These are phyloP conservation scores for Colletotrichum sp. DNA, from an alignment of 2,329 filamentous ascomycete species.

Conservation along the genomic window DNA sequence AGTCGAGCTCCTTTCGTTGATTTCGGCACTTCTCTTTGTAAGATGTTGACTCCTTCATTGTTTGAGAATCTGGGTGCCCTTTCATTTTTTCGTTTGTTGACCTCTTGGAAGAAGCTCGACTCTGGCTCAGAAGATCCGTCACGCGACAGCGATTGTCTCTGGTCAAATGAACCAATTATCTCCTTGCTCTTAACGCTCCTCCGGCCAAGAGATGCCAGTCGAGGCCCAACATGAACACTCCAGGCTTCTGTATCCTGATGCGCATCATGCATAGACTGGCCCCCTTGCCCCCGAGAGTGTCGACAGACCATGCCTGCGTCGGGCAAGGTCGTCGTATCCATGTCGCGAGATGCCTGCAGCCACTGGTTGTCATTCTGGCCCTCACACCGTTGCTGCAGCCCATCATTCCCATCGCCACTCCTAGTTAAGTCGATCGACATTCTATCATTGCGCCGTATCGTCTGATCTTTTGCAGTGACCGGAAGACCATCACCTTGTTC, in stretches of 20 bases:
- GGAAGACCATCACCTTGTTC: not conserved
- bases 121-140: not conserved
- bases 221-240: constrained; percentile 29
- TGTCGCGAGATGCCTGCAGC: not conserved
- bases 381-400: not conserved
- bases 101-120: not conserved
- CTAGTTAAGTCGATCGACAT: not conserved
- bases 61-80: not conserved
- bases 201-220: constrained; percentile 42
- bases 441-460: not conserved
- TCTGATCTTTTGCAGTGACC: not conserved
- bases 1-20: not conserved
- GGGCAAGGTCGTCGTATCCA: not conserved
- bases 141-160: not conserved
- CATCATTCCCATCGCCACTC: not conserved
- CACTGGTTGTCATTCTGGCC: not conserved
- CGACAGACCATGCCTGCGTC: too few relatives aligned
- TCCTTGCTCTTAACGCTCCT: constrained; percentile 52
- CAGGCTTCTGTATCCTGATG: not conserved
- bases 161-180: constrained; percentile 43
- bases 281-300: too few relatives aligned
- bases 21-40: not conserved
- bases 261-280: not conserved
- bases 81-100: not conserved
- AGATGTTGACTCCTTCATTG: not conserved